phyloP scores from a whole-genome alignment of 2,329 filamentous ascomycete genomes.

The Apiospora phragmitis region DNA sequence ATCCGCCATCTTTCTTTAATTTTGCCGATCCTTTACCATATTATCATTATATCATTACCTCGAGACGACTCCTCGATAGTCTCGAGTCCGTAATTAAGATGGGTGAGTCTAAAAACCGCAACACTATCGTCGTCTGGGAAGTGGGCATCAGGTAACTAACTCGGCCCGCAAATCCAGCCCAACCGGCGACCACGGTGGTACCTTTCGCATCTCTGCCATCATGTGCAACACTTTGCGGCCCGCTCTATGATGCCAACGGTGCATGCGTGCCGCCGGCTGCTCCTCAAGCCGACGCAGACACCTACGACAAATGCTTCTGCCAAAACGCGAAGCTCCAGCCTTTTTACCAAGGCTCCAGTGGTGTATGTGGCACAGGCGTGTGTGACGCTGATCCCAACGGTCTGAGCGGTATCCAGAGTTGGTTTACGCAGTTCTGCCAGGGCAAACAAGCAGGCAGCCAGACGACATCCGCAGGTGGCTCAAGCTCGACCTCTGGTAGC shows the following conservation, averaged over 20 bases:
- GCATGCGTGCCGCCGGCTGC: constrained; percentile 65
- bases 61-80: not conserved
- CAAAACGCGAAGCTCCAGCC: constrained; percentile 57
- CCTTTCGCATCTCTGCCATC: constrained; percentile 60
- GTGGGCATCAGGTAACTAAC: not conserved
- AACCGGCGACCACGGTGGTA: constrained; percentile 50
- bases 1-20: not conserved
- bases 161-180: not conserved
- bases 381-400: constrained; percentile 54
- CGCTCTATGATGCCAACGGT: constrained; percentile 69
- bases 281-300: constrained; percentile 46
- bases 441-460: constrained; percentile 37
- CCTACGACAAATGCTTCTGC: constrained; percentile 75
- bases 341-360: constrained; percentile 56
- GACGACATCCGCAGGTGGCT: constrained; percentile 25
- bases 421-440: constrained; percentile 70
- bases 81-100: not conserved
- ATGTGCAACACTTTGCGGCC: constrained; percentile 60
- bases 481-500: constrained; percentile 23
- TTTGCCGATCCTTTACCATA: not conserved
- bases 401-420: constrained; percentile 61
- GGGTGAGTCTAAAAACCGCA: not conserved
- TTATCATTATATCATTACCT: not conserved
- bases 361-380: constrained; percentile 58
- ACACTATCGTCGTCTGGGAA: not conserved